Evolutionary conservation across 345 rosid genomes (phyloP).

Genomic region (Cardiospermum halicacabum): DNA sequence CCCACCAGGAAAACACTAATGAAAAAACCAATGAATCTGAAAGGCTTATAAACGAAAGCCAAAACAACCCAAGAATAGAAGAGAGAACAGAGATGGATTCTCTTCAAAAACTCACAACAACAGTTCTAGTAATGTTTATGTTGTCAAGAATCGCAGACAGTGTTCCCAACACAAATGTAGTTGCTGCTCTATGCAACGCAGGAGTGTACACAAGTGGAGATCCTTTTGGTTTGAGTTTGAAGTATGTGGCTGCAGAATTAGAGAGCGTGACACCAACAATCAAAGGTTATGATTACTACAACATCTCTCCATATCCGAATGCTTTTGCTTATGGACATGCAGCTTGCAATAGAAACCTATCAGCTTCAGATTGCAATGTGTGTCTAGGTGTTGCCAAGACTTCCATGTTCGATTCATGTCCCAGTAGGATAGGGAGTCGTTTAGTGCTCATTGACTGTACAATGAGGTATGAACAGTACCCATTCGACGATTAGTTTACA

Average conservation of each 20-base stretch:
- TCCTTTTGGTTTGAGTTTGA: constrained; percentile 38
- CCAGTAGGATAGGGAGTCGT: constrained; percentile 42
- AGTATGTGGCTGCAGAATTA: constrained; percentile 31
- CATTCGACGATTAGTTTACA: constrained; percentile 37
- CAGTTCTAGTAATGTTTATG: background rate
- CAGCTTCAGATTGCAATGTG: constrained; percentile 29
- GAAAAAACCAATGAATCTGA: constrained; percentile 23
- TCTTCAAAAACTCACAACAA: constrained; percentile 17
- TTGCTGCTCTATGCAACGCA: constrained; percentile 37
- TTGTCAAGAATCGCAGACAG: constrained; percentile 8
- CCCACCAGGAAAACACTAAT: background rate
- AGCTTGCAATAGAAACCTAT: constrained; percentile 39
- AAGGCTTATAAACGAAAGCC: constrained; percentile 1
- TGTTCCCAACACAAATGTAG: constrained; percentile 32
- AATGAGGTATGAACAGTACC: constrained; percentile 64
- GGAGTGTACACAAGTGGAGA: constrained; percentile 33
- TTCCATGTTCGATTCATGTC: constrained; percentile 31
- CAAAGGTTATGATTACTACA: constrained; percentile 34
- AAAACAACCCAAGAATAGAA: background rate
- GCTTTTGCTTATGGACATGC: constrained; percentile 58
- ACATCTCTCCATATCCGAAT: constrained; percentile 57
- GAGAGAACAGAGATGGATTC: constrained; percentile 17
- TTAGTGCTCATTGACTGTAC: constrained; percentile 44
- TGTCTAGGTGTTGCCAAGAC: constrained; percentile 45
- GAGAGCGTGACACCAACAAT: constrained; percentile 23